Evolutionary conservation across 169 alveolate species (phyloP).

Genomic region (Cytauxzoon felis): DNA sequence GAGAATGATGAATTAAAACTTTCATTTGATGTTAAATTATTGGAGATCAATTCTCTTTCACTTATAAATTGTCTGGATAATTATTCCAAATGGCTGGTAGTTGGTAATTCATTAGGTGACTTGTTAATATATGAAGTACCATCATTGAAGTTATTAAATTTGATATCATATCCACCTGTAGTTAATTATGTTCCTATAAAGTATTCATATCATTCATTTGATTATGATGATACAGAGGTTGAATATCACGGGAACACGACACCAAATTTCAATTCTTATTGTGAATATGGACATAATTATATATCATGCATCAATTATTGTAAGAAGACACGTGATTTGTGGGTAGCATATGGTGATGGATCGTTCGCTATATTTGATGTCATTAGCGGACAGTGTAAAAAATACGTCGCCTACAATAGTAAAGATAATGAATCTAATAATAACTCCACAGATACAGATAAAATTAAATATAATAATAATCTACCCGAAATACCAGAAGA

Average conservation of each 20-base stretch:
- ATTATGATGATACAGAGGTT: no score
- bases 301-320: conserved; percentile 36
- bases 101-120: conserved; percentile 60
- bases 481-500: no score
- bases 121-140: conserved; percentile 43
- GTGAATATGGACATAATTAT: no score
- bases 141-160: conserved; percentile 32
- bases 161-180: conserved; percentile 35
- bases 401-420: conserved; percentile 1
- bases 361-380: conserved; percentile 50
- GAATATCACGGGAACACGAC: no score
- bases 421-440: conserved; percentile 1
- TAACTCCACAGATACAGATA: not conserved
- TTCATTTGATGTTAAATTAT: conserved; percentile 17
- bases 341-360: conserved; percentile 64
- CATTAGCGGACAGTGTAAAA: conserved; percentile 28
- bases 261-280: not conserved
- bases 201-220: not conserved
- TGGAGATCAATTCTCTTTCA: conserved; percentile 41
- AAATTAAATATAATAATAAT: no score
- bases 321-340: conserved; percentile 33
- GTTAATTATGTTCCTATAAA: not conserved
- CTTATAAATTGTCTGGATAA: conserved; percentile 38
- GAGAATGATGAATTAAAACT: not conserved
- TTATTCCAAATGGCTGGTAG: conserved; percentile 19